These are phyloP conservation scores for Phytophthora sojae DNA, from an alignment of 352 stramenopile genomes.

Conservation along the genomic window DNA sequence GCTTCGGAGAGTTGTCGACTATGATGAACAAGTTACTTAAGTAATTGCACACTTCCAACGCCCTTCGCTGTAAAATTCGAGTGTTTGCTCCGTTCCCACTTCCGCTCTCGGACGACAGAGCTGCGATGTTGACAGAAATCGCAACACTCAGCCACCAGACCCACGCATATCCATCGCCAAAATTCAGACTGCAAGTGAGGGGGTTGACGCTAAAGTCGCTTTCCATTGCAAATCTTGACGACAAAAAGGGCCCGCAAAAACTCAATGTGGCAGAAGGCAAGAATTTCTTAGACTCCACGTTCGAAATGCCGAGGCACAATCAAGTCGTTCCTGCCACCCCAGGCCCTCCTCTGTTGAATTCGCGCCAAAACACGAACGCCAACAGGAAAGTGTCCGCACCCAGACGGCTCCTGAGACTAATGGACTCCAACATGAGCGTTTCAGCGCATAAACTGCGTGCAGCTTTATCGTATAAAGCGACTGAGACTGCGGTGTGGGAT, in stretches of 20 bases:
- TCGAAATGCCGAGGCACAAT: neutral
- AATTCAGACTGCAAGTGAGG: neutral
- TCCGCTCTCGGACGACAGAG: neutral
- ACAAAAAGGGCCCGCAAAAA: neutral
- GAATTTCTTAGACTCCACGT: neutral
- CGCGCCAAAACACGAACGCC: neutral
- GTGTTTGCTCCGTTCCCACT: constrained; percentile 1
- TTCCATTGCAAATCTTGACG: neutral
- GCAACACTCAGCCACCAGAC: neutral
- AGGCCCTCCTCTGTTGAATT: neutral
- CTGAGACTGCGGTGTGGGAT: neutral
- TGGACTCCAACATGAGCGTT: neutral
- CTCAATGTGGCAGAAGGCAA: neutral
- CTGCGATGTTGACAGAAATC: neutral
- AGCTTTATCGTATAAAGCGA: neutral
- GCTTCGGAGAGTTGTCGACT: neutral
- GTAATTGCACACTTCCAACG: neutral
- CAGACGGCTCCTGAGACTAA: neutral
- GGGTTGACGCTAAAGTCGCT: neutral
- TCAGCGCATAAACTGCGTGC: neutral
- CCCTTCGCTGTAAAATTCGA: neutral
- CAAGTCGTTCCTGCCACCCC: neutral
- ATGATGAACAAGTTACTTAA: neutral
- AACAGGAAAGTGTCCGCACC: neutral
- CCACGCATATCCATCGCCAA: neutral